phyloP scores from a whole-genome alignment of 2,329 filamentous ascomycete genomes.

The Periconia sp. region DNA sequence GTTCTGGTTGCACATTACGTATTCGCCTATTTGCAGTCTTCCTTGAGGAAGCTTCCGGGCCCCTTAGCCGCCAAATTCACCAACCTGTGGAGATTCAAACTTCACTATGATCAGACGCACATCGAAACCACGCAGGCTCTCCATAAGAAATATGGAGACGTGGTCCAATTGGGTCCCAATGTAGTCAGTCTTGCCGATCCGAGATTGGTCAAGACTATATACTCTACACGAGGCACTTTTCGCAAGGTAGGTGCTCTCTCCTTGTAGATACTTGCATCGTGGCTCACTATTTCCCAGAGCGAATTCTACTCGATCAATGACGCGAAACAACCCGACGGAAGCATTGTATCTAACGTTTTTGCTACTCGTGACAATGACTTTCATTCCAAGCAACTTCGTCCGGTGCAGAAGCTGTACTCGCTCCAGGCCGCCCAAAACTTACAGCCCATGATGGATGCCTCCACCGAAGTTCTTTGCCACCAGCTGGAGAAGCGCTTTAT shows the following conservation, averaged over 20 bases:
- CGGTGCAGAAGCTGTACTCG: conserved; percentile 34
- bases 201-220: conserved; percentile 34
- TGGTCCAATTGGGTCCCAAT: conserved; percentile 33
- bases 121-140: conserved; percentile 32
- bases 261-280: background rate
- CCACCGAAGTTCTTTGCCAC: conserved; percentile 20
- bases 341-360: conserved; percentile 35
- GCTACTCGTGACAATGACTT: conserved; percentile 35
- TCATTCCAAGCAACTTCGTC: conserved; percentile 25
- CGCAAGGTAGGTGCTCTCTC: conserved; percentile 21
- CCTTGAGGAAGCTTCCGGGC: conserved; percentile 34
- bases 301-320: conserved; percentile 37
- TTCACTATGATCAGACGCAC: conserved; percentile 30
- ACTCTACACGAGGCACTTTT: conserved; percentile 35
- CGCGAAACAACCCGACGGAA: conserved; percentile 29
- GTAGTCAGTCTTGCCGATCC: conserved; percentile 33
- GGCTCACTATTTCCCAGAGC: conserved; percentile 16
- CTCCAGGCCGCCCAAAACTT: conserved; percentile 26
- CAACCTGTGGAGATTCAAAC: conserved; percentile 32
- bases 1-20: conserved; percentile 21
- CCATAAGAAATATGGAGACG: conserved; percentile 32
- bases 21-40: conserved; percentile 28
- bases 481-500: conserved; percentile 32
- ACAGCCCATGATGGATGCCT: conserved; percentile 29
- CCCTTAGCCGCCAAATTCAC: conserved; percentile 37